A percentile compares a stretch with the other conserved stretches of the same genome.
Evolutionary conservation across 1,139 yeast genomes (phyloP).

Genomic region (Geotrichum histeridarum): DNA sequence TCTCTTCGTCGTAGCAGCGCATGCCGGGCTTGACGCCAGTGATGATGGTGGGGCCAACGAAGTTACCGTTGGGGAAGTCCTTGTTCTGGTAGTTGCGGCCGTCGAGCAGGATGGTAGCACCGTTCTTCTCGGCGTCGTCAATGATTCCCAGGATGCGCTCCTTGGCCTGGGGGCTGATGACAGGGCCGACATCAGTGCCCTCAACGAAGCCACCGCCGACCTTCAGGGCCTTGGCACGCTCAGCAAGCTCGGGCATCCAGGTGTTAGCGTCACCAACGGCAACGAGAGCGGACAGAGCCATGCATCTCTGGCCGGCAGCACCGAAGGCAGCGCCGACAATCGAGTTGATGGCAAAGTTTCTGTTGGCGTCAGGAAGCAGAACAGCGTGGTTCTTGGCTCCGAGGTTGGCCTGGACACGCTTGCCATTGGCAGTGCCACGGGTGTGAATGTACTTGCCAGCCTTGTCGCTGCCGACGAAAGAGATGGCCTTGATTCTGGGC

Average conservation of each 20-base stretch:
- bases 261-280: conserved; percentile 67
- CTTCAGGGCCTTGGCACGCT: conserved; percentile 53
- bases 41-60: conserved; percentile 67
- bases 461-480: conserved; percentile 72
- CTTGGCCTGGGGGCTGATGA: conserved; percentile 57
- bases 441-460: conserved; percentile 72
- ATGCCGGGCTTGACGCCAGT: conserved; percentile 63
- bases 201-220: conserved; percentile 66
- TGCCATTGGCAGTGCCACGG: conserved; percentile 64
- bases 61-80: conserved; percentile 62
- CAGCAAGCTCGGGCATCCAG: conserved; percentile 60
- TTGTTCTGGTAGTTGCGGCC: conserved; percentile 53
- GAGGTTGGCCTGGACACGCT: conserved; percentile 71
- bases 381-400: conserved; percentile 78
- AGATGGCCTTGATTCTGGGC: conserved; percentile 71
- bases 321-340: conserved; percentile 77
- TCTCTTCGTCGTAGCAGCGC: conserved; percentile 69
- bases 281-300: conserved; percentile 73
- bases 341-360: conserved; percentile 60
- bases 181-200: conserved; percentile 64
- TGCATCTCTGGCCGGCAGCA: conserved; percentile 82
- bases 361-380: conserved; percentile 68
- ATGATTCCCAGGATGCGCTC: conserved; percentile 53
- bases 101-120: conserved; percentile 58
- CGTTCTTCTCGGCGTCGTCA: conserved; percentile 49